phyloP scores from a whole-genome alignment of 2,329 filamentous ascomycete species.

The Curvularia sp. region DNA sequence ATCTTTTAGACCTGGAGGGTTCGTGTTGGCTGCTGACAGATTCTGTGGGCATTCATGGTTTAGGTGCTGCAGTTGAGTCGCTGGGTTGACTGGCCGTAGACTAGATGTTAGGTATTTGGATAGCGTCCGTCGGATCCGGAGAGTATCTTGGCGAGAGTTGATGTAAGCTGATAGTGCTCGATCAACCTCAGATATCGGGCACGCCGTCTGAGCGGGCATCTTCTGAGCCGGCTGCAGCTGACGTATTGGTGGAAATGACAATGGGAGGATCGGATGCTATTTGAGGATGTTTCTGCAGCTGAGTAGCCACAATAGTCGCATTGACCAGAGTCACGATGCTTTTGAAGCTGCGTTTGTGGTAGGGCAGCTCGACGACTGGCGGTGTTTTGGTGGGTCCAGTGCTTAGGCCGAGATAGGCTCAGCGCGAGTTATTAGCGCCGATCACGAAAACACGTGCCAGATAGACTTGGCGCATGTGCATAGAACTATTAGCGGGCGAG shows the following conservation, averaged over 20 bases:
- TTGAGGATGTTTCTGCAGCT: neutral
- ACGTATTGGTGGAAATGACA: neutral
- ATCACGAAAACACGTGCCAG: conserved; percentile 9
- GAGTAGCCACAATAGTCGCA: neutral
- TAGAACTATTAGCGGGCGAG: neutral
- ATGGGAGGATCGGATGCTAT: neutral
- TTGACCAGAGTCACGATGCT: conserved; percentile 3
- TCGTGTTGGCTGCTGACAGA: conserved; percentile 32
- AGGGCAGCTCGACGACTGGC: neutral
- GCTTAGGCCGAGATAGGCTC: neutral
- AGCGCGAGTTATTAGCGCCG: conserved; percentile 1
- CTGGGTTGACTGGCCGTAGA: conserved; percentile 35
- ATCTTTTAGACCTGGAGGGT: conserved; percentile 51
- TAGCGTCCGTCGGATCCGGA: conserved; percentile 46
- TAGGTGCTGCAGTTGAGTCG: conserved; percentile 42
- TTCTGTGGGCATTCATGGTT: conserved; percentile 41
- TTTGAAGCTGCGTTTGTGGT: neutral
- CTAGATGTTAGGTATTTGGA: conserved; percentile 43
- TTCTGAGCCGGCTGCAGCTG: conserved; percentile 3
- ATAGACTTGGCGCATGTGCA: conserved; percentile 2
- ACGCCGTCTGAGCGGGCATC: conserved; percentile 39
- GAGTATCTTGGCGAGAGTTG: conserved; percentile 46
- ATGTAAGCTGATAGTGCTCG: conserved; percentile 47
- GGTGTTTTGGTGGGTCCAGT: conserved; percentile 1
- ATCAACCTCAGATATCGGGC: conserved; percentile 49